phyloP scores from a whole-genome alignment of 768 basidiomycete genomes.

The Suillus subaureus region DNA sequence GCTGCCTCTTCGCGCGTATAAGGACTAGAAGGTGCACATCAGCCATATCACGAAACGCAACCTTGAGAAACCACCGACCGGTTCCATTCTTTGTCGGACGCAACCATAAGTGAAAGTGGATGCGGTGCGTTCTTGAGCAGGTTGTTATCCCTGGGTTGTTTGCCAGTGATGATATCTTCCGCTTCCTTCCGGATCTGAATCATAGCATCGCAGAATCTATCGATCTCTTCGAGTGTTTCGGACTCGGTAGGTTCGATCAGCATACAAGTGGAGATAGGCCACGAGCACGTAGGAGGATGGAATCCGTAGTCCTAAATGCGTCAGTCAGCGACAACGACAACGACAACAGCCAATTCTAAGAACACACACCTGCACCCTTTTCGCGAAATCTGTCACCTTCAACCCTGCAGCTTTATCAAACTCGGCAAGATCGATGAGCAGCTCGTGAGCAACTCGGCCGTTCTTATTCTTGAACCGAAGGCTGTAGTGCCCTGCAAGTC shows the following conservation, averaged over 20 bases:
- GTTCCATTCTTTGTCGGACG: slow-evolving; percentile 85
- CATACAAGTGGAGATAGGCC: slow-evolving; percentile 98
- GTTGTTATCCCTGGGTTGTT: slow-evolving; percentile 91
- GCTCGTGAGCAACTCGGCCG: slow-evolving; percentile 92
- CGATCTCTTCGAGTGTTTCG: slow-evolving; percentile 90
- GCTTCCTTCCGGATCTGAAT: slow-evolving; percentile 93
- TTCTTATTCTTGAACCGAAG: slow-evolving; percentile 90
- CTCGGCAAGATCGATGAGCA: slow-evolving; percentile 93
- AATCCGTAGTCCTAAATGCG: slow-evolving; percentile 80
- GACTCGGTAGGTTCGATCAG: slow-evolving; percentile 98
- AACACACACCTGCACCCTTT: slow-evolving; percentile 77
- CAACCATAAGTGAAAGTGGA: slow-evolving; percentile 69
- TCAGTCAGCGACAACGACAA: not conserved
- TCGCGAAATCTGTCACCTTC: slow-evolving; percentile 96
- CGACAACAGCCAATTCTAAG: not conserved
- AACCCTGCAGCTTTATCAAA: slow-evolving; percentile 89
- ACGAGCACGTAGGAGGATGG: slow-evolving; percentile 97
- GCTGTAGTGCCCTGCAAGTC: slow-evolving; percentile 82
- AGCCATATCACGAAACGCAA: slow-evolving; percentile 5
- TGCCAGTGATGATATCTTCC: slow-evolving; percentile 82
- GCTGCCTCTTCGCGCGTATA: slow-evolving; percentile 91
- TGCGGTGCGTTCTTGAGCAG: slow-evolving; percentile 94
- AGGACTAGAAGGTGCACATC: slow-evolving; percentile 50
- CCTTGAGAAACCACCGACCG: slow-evolving; percentile 47
- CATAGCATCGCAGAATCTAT: slow-evolving; percentile 99